Evolutionary conservation across 2,329 filamentous ascomycete genomes (phyloP).

Genomic region (Arthrobotrys sinensis): DNA sequence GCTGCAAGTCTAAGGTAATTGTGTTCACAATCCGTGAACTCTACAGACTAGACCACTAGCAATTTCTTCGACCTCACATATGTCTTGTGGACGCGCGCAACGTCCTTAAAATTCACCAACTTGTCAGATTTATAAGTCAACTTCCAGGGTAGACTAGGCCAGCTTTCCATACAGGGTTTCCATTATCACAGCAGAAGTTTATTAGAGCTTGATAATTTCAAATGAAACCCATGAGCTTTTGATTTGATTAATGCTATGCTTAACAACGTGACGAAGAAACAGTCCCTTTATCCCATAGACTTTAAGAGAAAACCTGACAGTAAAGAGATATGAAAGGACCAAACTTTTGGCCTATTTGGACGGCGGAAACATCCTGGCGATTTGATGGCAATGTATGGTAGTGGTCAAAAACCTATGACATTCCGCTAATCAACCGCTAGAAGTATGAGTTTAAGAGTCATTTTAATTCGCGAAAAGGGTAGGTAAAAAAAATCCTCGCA

Average conservation of each 20-base stretch:
- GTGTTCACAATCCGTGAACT: no score
- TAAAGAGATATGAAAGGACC: neutral
- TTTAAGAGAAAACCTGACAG: neutral
- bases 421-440: conserved; percentile 3
- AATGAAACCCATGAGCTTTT: neutral
- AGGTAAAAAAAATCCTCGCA: neutral
- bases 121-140: no score
- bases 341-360: neutral
- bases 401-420: neutral
- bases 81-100: no score
- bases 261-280: neutral
- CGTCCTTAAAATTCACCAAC: no score
- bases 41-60: no score
- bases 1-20: no score
- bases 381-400: neutral
- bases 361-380: neutral
- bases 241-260: neutral
- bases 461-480: neutral
- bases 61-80: no score
- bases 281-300: neutral
- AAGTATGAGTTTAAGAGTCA: neutral
- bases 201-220: neutral
- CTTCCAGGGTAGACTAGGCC: no score
- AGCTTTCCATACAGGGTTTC: no score
- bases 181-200: no score